These are phyloP conservation scores for Aurantiochytrium sp. DNA, from an alignment of 108 stramenopile species.

Conservation along the genomic window DNA sequence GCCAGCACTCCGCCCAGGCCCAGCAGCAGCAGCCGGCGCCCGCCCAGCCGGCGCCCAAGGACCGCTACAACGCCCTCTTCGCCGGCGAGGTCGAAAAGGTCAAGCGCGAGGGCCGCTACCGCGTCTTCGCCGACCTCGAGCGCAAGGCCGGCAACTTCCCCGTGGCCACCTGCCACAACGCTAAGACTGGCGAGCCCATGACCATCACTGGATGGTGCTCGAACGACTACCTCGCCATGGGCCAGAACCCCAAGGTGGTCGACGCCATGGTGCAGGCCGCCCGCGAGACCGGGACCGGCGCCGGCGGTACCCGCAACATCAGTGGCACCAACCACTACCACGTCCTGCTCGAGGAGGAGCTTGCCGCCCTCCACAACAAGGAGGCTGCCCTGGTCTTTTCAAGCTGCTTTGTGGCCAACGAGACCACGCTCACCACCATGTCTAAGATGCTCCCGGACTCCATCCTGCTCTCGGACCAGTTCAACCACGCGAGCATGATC, in stretches of 20 bases:
- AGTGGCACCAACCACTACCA: conserved; percentile 32
- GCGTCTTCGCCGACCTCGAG: conserved; percentile 23
- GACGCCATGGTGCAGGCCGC: background rate
- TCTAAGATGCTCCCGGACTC: conserved; percentile 36
- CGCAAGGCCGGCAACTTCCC: conserved; percentile 23
- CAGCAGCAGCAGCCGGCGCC: background rate
- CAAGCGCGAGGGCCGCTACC: conserved; percentile 28
- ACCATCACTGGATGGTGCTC: conserved; percentile 32
- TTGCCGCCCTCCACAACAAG: conserved; percentile 29
- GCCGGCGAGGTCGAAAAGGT: background rate
- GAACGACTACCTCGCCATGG: conserved; percentile 43
- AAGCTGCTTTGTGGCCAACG: conserved; percentile 40
- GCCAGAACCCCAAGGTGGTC: conserved; percentile 35
- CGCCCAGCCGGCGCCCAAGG: background rate
- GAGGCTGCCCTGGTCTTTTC: conserved; percentile 31
- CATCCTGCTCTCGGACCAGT: conserved; percentile 2
- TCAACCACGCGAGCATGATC: conserved; percentile 40
- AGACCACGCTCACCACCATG: conserved; percentile 36
- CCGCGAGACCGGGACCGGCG: background rate
- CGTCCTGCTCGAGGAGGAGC: conserved; percentile 27
- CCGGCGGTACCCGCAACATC: conserved; percentile 40
- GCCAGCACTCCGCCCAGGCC: background rate
- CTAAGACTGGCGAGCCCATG: background rate
- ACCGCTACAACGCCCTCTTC: conserved; percentile 17
- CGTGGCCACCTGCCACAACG: conserved; percentile 23